A percentile compares a stretch with the other conserved stretches of the same genome.
These are phyloP conservation scores for Linnemannia schmuckeri DNA, from an alignment of 192 early-diverging fungal genomes.

Conservation along the genomic window DNA sequence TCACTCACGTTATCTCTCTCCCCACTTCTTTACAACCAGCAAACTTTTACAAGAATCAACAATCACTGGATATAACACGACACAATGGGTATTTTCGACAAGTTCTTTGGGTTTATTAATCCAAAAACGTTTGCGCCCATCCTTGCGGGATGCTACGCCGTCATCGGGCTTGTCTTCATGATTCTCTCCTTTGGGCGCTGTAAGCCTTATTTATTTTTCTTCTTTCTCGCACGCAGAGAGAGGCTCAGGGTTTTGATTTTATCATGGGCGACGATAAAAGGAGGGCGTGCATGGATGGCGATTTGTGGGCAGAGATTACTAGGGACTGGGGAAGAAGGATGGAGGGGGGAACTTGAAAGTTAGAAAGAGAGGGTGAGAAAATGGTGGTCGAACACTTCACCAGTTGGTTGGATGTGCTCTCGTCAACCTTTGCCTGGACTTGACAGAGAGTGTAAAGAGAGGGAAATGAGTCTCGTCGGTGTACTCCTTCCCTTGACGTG, in stretches of 20 bases:
- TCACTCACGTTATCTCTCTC: neutral
- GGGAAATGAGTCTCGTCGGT: no score
- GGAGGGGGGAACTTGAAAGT: no score
- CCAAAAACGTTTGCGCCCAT: conserved; percentile 18
- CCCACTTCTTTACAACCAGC: neutral
- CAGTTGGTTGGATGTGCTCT: no score
- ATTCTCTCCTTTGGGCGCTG: conserved; percentile 48
- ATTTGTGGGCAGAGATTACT: no score
- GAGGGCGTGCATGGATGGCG: no score
- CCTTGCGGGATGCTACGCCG: conserved; percentile 15
- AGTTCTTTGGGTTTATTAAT: conserved; percentile 36
- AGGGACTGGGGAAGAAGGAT: no score
- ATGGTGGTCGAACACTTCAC: no score
- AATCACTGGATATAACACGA: neutral
- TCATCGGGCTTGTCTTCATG: conserved; percentile 37
- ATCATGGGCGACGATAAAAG: no score
- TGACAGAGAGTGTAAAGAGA: no score
- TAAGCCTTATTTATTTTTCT: neutral
- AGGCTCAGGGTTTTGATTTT: no score
- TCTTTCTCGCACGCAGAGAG: neutral
- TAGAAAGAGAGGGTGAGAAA: no score
- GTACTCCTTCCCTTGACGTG: neutral
- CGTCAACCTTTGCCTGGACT: no score
- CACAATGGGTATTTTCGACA: conserved; percentile 30
- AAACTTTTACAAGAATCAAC: neutral